Conservation (phyloP, 2,329 filamentous ascomycete species). For the Lojkania enalia region DNA sequence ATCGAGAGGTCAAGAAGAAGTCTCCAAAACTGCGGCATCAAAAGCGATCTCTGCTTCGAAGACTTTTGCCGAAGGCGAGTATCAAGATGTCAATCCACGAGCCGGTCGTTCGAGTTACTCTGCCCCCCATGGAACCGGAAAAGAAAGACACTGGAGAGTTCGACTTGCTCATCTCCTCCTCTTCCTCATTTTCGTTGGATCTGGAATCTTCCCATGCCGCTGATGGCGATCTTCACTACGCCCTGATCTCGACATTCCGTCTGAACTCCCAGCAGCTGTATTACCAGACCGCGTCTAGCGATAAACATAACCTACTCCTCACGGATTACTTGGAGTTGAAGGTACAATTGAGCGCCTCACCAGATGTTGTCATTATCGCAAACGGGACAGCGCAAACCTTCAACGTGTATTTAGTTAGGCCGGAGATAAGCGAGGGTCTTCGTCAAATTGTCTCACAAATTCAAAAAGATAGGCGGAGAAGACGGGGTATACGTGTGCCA, state of each 20-base stretch:
- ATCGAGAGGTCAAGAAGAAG: conserved; percentile 35
- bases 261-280: conserved; percentile 88
- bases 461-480: conserved; percentile 52
- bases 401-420: conserved; percentile 83
- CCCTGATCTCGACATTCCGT: conserved; percentile 77
- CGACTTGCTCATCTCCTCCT: conserved; percentile 91
- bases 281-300: conserved; percentile 84
- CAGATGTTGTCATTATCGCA: conserved; percentile 80
- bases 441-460: conserved; percentile 89
- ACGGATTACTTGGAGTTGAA: conserved; percentile 89
- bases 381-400: conserved; percentile 83
- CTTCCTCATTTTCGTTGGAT: conserved; percentile 90
- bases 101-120: conserved; percentile 84
- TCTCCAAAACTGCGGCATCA: conserved; percentile 29
- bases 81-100: conserved; percentile 97
- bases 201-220: conserved; percentile 94
- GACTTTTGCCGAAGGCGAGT: conserved; percentile 88
- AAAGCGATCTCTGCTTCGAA: conserved; percentile 72
- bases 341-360: conserved; percentile 79
- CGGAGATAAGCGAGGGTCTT: conserved; percentile 89
- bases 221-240: conserved; percentile 83
- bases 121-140: conserved; percentile 71
- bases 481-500: conserved; percentile 39
- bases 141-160: conserved; percentile 73
- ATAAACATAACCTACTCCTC: conserved; percentile 82